A percentile compares a stretch with the other conserved stretches of the same genome.
These are phyloP conservation scores for Boletus eberwhitei DNA, from an alignment of 768 basidiomycete species.

Conservation along the genomic window DNA sequence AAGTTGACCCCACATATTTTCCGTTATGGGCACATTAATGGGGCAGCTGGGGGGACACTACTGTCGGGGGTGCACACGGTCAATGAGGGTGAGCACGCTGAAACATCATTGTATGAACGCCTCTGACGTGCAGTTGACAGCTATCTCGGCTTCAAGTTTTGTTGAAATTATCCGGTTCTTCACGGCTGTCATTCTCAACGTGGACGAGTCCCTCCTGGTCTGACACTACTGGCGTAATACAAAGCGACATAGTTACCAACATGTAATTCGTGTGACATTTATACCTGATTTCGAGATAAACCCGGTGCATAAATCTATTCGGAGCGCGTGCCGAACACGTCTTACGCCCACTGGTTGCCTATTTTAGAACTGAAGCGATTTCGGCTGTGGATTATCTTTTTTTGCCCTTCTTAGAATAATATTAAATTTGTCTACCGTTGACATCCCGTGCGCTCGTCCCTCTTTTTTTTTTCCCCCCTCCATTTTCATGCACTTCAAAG, in stretches of 20 bases:
- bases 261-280: no score
- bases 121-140: slow-evolving; percentile 19
- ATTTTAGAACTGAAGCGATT: no score
- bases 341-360: no score
- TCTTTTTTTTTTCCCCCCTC: slow-evolving; percentile 7
- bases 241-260: no score
- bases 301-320: no score
- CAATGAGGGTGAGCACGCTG: slow-evolving; percentile 54
- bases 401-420: no score
- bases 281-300: no score
- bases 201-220: no score
- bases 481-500: slow-evolving; percentile 42
- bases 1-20: slow-evolving; percentile 56
- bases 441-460: not conserved
- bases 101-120: not conserved
- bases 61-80: slow-evolving; percentile 60
- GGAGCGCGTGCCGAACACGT: no score
- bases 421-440: no score
- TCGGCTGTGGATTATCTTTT: no score
- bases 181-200: slow-evolving; percentile 60
- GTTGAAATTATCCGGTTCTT: slow-evolving; percentile 69
- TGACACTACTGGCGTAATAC: slow-evolving; percentile 9
- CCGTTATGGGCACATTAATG: slow-evolving; percentile 50
- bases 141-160: slow-evolving; percentile 46
- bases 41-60: slow-evolving; percentile 27